phyloP scores from a whole-genome alignment of 1,284 basidiomycete genomes.

The Sporisorium scitamineum region DNA sequence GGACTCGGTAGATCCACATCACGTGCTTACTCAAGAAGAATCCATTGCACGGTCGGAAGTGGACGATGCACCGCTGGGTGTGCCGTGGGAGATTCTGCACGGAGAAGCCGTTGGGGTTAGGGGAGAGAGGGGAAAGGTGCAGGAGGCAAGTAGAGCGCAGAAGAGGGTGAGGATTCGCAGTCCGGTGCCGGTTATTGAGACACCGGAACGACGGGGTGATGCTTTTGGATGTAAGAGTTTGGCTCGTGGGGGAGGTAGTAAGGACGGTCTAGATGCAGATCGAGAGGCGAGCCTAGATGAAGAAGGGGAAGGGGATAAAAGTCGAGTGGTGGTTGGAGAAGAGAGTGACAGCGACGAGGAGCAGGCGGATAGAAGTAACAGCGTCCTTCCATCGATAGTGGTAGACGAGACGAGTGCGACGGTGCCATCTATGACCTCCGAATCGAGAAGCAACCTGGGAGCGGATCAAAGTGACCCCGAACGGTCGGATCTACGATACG shows the following conservation, averaged over 20 bases:
- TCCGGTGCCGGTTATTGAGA: slow-evolving; percentile 31
- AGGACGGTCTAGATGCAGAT: no score
- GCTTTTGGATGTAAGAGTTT: neutral
- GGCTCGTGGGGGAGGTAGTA: neutral
- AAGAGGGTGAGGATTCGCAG: slow-evolving; percentile 31
- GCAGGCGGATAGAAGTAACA: neutral
- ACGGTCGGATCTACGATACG: neutral
- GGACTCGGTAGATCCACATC: slow-evolving; percentile 23
- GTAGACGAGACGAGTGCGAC: neutral
- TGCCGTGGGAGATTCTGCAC: slow-evolving; percentile 22
- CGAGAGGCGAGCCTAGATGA: neutral
- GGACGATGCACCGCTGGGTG: neutral
- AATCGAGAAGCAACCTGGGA: neutral
- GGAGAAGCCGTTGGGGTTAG: neutral
- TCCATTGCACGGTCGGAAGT: slow-evolving; percentile 11
- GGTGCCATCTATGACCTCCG: neutral
- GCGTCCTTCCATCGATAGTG: neutral
- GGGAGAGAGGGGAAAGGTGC: neutral
- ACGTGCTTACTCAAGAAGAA: neutral
- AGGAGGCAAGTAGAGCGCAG: neutral
- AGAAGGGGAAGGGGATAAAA: slow-evolving; percentile 12
- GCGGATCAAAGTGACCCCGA: neutral
- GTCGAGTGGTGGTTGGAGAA: slow-evolving; percentile 12
- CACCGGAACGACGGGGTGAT: slow-evolving; percentile 10
- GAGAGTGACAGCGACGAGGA: neutral